phyloP scores from a whole-genome alignment of 306 rosid species.

The Mucuna pruriens region DNA sequence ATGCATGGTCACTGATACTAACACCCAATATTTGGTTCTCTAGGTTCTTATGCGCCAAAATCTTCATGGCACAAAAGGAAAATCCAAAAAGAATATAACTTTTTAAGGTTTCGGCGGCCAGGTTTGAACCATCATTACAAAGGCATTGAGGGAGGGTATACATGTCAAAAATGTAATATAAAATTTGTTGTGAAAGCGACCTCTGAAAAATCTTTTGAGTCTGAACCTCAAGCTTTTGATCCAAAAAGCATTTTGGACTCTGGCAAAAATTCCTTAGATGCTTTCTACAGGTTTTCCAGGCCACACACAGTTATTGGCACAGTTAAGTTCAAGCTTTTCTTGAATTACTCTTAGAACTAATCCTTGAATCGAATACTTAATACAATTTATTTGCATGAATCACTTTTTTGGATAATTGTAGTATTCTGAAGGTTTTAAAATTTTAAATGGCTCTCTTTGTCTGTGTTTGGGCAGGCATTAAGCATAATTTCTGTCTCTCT shows the following conservation, averaged over 20 bases:
- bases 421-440: slow-evolving; percentile 14
- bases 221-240: slow-evolving; percentile 64
- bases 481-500: slow-evolving; percentile 96
- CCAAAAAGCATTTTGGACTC: slow-evolving; percentile 48
- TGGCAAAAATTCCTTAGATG: slow-evolving; percentile 56
- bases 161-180: slow-evolving; percentile 33
- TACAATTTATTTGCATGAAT: neutral
- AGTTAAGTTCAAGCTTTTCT: slow-evolving; percentile 60
- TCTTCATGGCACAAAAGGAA: slow-evolving; percentile 57
- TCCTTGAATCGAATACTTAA: slow-evolving; percentile 1
- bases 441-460: slow-evolving; percentile 26
- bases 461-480: slow-evolving; percentile 67
- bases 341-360: neutral
- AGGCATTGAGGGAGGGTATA: slow-evolving; percentile 44
- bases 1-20: slow-evolving; percentile 21
- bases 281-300: slow-evolving; percentile 93
- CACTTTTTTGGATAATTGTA: neutral
- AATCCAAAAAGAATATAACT: slow-evolving; percentile 35
- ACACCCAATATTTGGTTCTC: slow-evolving; percentile 22
- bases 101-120: slow-evolving; percentile 42
- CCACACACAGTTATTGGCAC: slow-evolving; percentile 98
- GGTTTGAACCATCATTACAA: slow-evolving; percentile 9
- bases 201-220: slow-evolving; percentile 70
- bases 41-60: slow-evolving; percentile 51
- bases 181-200: slow-evolving; percentile 61